phyloP scores from a whole-genome alignment of 345 rosid species.

The Limnanthes douglasii region DNA sequence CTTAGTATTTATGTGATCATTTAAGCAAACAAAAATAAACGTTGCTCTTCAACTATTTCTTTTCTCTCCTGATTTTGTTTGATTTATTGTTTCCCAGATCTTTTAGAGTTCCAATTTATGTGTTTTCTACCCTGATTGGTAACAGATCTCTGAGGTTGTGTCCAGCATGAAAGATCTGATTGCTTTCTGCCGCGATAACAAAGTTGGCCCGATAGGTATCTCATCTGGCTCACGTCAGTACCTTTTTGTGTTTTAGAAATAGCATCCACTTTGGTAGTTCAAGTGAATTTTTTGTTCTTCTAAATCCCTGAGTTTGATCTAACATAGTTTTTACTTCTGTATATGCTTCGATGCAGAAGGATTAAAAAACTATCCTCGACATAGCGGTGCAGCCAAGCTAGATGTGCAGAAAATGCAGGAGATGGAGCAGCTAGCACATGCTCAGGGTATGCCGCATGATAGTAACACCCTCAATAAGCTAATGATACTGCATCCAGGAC shows the following conservation, averaged over 20 bases:
- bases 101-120: no score
- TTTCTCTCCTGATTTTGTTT: neutral
- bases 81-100: no score
- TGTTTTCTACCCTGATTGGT: slow-evolving; percentile 6
- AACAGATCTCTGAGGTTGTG: slow-evolving; percentile 73
- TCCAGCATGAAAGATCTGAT: slow-evolving; percentile 82
- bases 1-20: no score
- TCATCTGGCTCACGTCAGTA: neutral
- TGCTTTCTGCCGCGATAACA: slow-evolving; percentile 54
- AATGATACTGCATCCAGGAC: slow-evolving; percentile 50
- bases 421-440: slow-evolving; percentile 64
- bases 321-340: no score
- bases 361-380: slow-evolving; percentile 53
- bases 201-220: slow-evolving; percentile 59
- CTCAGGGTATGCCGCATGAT: slow-evolving; percentile 75
- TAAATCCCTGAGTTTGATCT: no score
- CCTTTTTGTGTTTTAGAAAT: neutral
- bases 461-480: slow-evolving; percentile 69
- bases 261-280: no score
- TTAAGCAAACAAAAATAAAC: no score
- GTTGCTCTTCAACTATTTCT: neutral
- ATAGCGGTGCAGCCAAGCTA: slow-evolving; percentile 32
- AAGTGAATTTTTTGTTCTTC: no score
- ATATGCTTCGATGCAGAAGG: slow-evolving; percentile 32
- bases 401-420: slow-evolving; percentile 81